Percentiles rank a stretch among this genome's conserved stretches.
phyloP scores from a whole-genome alignment of 768 basidiomycete genomes.

The Tulasnella sp. region DNA sequence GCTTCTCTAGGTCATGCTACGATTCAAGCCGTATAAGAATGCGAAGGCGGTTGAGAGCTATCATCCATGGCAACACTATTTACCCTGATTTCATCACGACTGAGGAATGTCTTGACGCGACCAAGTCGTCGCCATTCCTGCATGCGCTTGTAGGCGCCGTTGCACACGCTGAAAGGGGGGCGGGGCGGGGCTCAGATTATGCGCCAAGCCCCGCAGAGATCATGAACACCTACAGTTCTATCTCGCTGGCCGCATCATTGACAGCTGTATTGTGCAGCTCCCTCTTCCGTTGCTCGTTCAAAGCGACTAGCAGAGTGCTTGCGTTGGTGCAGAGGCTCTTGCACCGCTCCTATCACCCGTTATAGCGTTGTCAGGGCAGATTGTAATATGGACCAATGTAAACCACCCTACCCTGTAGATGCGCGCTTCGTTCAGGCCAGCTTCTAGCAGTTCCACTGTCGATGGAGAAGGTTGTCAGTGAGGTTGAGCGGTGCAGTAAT shows the following conservation, averaged over 20 bases:
- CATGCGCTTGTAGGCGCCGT: constrained; percentile 14
- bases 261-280: neutral
- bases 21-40: neutral
- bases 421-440: neutral
- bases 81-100: constrained; percentile 22
- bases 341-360: constrained; percentile 18
- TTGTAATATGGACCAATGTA: constrained; percentile 21
- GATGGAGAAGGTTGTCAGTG: neutral
- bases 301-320: neutral
- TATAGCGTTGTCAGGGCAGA: neutral
- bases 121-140: constrained; percentile 20
- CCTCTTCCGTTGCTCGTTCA: constrained; percentile 2
- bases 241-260: constrained; percentile 22
- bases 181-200: neutral
- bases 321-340: constrained; percentile 17
- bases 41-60: neutral
- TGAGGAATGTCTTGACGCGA: constrained; percentile 26
- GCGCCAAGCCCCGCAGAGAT: neutral
- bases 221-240: constrained; percentile 6
- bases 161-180: constrained; percentile 1
- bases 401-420: constrained; percentile 18
- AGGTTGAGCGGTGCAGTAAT: neutral
- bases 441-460: neutral
- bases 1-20: constrained; percentile 22
- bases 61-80: neutral